Evolutionary conservation across 805 yeast species (phyloP).

Genomic region (Jamesozyma spencerorum): DNA sequence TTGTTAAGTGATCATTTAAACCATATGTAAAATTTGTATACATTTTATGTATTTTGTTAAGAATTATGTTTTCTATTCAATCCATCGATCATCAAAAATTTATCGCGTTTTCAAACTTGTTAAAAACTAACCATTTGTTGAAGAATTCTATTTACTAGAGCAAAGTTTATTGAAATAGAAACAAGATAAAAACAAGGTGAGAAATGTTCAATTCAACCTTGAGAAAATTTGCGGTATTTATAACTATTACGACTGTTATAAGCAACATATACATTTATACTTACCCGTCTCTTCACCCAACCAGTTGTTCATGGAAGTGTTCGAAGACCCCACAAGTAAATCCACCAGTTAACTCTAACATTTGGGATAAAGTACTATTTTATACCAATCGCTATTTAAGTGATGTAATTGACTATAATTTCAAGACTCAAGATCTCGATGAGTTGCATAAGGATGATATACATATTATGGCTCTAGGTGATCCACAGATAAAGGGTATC

Average conservation of each 20-base stretch:
- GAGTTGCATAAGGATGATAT: conserved; percentile 33
- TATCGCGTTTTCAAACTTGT: no score
- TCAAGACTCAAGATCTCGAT: conserved; percentile 5
- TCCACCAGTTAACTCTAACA: conserved; percentile 3
- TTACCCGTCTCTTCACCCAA: conserved; percentile 56
- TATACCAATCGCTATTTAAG: conserved; percentile 26
- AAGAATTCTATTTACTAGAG: no score
- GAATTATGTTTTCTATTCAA: no score
- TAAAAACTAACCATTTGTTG: background rate
- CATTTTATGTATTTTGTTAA: no score
- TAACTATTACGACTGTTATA: conserved; percentile 32
- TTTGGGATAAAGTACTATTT: conserved; percentile 14
- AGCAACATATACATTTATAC: conserved; percentile 62
- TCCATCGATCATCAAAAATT: no score
- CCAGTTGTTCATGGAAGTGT: conserved; percentile 52
- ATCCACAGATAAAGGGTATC: conserved; percentile 92
- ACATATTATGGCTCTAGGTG: conserved; percentile 78
- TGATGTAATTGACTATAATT: conserved; percentile 20
- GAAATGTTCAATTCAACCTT: conserved; percentile 4
- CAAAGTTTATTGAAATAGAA: no score
- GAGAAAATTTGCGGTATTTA: conserved; percentile 6
- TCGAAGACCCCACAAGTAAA: conserved; percentile 6
- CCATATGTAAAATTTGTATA: background rate
- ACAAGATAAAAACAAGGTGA: no score
- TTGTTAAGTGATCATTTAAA: background rate